phyloP scores from a whole-genome alignment of 495 filamentous ascomycete species.

The Oidiodendron maius region DNA sequence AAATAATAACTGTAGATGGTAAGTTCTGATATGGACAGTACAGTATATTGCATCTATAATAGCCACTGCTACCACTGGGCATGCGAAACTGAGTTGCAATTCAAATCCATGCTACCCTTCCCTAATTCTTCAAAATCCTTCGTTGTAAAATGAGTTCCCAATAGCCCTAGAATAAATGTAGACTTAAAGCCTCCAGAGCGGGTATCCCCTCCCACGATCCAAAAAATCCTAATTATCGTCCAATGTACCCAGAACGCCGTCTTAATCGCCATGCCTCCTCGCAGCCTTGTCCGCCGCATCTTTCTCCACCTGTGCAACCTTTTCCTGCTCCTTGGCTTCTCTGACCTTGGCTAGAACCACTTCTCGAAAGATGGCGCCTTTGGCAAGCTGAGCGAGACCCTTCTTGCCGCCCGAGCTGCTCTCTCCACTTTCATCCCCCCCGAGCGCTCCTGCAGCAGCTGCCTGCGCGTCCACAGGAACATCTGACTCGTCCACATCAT shows the following conservation, averaged over 20 bases:
- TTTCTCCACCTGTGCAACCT: constrained; percentile 61
- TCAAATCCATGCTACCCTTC: too few relatives aligned
- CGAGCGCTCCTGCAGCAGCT: constrained; percentile 41
- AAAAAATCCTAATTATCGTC: neutral
- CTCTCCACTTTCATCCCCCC: constrained; percentile 15
- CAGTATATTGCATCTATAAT: too few relatives aligned
- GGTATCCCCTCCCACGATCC: constrained; percentile 15
- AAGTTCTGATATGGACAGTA: too few relatives aligned
- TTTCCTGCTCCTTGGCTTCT: constrained; percentile 84
- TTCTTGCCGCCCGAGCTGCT: constrained; percentile 46
- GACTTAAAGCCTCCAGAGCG: constrained; percentile 5
- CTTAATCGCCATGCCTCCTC: constrained; percentile 30
- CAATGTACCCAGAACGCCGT: neutral
- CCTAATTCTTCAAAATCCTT: too few relatives aligned
- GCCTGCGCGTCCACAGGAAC: constrained; percentile 56
- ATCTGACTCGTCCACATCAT: constrained; percentile 72
- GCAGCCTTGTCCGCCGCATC: constrained; percentile 38
- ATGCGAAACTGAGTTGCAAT: too few relatives aligned
- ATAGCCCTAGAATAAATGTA: too few relatives aligned
- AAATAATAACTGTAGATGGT: too few relatives aligned
- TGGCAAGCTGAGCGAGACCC: constrained; percentile 68
- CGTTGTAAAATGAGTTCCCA: too few relatives aligned
- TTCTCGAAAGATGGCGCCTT: constrained; percentile 90
- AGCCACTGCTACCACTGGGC: too few relatives aligned
- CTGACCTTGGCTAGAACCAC: constrained; percentile 96